These are phyloP conservation scores for Jatropha podagrica DNA, from an alignment of 441 rosid genomes.

Conservation along the genomic window DNA sequence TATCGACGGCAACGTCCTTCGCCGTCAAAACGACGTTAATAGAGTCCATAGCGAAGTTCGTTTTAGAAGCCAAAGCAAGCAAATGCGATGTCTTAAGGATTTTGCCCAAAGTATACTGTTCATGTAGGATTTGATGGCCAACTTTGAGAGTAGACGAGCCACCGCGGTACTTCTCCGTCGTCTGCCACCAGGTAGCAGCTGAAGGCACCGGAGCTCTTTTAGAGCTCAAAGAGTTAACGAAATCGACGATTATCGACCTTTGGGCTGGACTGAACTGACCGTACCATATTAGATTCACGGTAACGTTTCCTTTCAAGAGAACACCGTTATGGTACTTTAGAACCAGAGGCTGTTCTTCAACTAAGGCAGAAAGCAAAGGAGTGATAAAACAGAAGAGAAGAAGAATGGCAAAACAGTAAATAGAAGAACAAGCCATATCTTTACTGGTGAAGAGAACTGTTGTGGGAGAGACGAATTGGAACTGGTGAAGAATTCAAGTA, in stretches of 20 bases:
- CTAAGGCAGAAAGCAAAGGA: slow-evolving; percentile 43
- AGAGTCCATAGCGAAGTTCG: slow-evolving; percentile 33
- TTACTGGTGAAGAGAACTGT: neutral
- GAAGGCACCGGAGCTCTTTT: slow-evolving; percentile 35
- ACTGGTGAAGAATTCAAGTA: neutral
- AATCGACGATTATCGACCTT: slow-evolving; percentile 72
- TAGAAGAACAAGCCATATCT: neutral
- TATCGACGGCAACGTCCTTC: slow-evolving; percentile 65
- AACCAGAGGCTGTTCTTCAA: slow-evolving; percentile 71
- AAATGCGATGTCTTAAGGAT: slow-evolving; percentile 45
- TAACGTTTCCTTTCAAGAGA: slow-evolving; percentile 67
- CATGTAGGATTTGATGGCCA: slow-evolving; percentile 58
- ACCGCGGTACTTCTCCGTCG: slow-evolving; percentile 65
- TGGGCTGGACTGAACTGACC: slow-evolving; percentile 72
- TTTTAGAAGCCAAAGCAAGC: slow-evolving; percentile 51
- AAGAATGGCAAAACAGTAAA: slow-evolving; percentile 38
- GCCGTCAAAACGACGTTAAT: slow-evolving; percentile 78
- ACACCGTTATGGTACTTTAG: slow-evolving; percentile 79
- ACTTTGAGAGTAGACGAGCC: slow-evolving; percentile 54
- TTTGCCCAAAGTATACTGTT: slow-evolving; percentile 60
- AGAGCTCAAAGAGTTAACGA: slow-evolving; percentile 57
- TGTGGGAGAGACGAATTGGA: neutral
- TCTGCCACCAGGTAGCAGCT: slow-evolving; percentile 71
- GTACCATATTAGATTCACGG: slow-evolving; percentile 82
- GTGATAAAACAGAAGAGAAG: slow-evolving; percentile 17